Base-by-base conservation (phyloP, 2,329 filamentous ascomycete species). In the Rosellinia necatrix region DNA sequence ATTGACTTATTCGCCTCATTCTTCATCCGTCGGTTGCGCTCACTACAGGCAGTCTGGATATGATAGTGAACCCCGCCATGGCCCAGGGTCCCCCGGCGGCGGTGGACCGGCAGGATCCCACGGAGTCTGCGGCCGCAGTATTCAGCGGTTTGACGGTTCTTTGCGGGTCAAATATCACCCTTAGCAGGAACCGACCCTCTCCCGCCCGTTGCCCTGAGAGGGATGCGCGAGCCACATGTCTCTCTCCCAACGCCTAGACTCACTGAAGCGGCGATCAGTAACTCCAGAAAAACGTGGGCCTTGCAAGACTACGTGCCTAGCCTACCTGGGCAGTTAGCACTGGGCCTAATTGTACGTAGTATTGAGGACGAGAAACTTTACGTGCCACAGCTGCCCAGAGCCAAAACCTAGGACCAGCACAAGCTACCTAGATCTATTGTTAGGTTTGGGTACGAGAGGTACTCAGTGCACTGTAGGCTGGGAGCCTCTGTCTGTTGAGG, bases 161-260 rank as follows among this genome's bases (percentile, higher is more conserved):
- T 42, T 53, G 61, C 67, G 67, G 67, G 65, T 52, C 40, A 70
- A 67, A 60, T 64, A 66, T 70, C 50, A 51, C 67, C 67, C 67
- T 65, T 50, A 50, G 59, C 37, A 43, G 49, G 29, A 53, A 49
- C 49, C 24, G n/a, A n/a, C n/a, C n/a, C n/a, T n/a, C n/a, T n/a
- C n/a, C n/a, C n/a, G n/a, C n/a, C n/a, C n/a, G n/a, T n/a, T 49
- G 43, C 37, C 32, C 22, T n/a, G 29, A 22, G 42, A 32, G 29
- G 40, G 48, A 40, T 9, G 34, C 51, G 35, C 42, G 54, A 46
- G 30, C 35, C 47, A 27, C 35, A 47, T 9, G 8, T 10, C 6
- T 41, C 9, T 25, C 13, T 12, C 10, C 13, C 15, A 25, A 15
- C 30, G 25, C 25, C 15, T 24, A 46, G 17, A 8, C 32, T 34